Percentiles rank a stretch among this genome's conserved stretches.
Evolutionary conservation across 106 monocot species (phyloP).

Genomic region (Iris macrosiphon): DNA sequence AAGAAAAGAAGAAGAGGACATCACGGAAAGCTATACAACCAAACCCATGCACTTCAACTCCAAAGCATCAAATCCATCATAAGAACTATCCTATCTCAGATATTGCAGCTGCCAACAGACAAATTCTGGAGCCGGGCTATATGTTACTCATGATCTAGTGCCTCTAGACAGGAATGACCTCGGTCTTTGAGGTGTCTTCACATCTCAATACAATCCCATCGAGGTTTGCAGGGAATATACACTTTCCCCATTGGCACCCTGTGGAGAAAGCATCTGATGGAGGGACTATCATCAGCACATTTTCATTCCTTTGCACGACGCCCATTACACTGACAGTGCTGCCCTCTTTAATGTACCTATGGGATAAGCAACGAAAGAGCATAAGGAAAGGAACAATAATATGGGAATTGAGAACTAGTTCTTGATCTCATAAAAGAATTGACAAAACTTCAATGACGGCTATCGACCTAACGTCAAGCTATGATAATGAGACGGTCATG

Average conservation of each 20-base stretch:
- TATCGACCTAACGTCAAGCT: not conserved
- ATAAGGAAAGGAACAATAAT: too few relatives aligned
- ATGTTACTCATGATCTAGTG: not conserved
- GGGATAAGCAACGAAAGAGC: not conserved
- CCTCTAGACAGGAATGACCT: slow-evolving; percentile 43
- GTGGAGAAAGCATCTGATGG: slow-evolving; percentile 46
- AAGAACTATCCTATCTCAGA: not conserved
- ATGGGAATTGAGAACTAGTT: too few relatives aligned
- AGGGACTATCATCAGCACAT: slow-evolving; percentile 59
- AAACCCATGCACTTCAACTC: too few relatives aligned
- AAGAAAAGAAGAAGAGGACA: not conserved
- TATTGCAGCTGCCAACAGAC: not conserved
- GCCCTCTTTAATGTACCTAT: slow-evolving; percentile 58
- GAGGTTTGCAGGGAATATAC: slow-evolving; percentile 43
- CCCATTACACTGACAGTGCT: slow-evolving; percentile 71
- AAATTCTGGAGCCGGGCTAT: not conserved
- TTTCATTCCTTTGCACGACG: slow-evolving; percentile 50
- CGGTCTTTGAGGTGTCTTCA: slow-evolving; percentile 44
- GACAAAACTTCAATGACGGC: too few relatives aligned
- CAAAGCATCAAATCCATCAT: too few relatives aligned
- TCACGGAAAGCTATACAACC: not conserved
- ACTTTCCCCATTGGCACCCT: slow-evolving; percentile 59
- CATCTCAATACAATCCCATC: slow-evolving; percentile 43
- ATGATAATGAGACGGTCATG: not conserved
- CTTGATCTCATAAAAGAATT: too few relatives aligned